A percentile compares a stretch with the other conserved stretches of the same genome.
phyloP scores from a whole-genome alignment of 2,329 filamentous ascomycete genomes.

The Boeremia exigua region DNA sequence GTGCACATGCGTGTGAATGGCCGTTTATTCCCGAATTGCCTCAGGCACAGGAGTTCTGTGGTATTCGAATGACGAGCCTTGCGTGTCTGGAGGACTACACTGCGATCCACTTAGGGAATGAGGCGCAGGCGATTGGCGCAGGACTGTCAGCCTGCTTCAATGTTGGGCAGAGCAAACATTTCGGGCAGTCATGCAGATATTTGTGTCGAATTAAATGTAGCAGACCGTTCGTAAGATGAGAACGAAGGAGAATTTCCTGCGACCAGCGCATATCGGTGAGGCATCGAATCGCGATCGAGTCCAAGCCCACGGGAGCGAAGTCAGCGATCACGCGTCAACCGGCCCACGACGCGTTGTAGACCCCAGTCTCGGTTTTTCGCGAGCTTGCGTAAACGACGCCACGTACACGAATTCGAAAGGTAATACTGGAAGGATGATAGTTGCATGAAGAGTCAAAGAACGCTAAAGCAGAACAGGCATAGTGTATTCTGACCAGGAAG shows the following conservation, averaged over 20 bases:
- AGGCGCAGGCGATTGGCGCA: constrained; percentile 33
- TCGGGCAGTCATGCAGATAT: constrained; percentile 25
- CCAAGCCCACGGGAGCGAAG: background rate
- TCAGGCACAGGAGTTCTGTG: background rate
- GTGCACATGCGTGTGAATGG: background rate
- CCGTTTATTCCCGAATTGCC: background rate
- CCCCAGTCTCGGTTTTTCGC: background rate
- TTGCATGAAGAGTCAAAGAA: background rate
- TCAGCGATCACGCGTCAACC: background rate
- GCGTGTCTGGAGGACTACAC: constrained; percentile 20
- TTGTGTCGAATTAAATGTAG: background rate
- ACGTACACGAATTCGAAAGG: background rate
- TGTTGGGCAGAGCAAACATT: constrained; percentile 21
- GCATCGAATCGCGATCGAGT: background rate
- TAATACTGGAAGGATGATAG: background rate
- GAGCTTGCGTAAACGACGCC: background rate
- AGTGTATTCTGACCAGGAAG: background rate
- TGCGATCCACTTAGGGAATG: constrained; percentile 8
- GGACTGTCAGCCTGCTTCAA: constrained; percentile 24
- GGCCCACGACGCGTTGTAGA: background rate
- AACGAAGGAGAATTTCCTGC: background rate
- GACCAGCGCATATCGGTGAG: background rate
- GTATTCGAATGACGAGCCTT: background rate
- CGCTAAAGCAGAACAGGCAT: background rate
- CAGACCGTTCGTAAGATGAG: no score